Evolutionary conservation across 2,329 filamentous ascomycete genomes (phyloP), one percentile per base, ranked within the genome.

Genomic region (Penicillium frequentans): DNA sequence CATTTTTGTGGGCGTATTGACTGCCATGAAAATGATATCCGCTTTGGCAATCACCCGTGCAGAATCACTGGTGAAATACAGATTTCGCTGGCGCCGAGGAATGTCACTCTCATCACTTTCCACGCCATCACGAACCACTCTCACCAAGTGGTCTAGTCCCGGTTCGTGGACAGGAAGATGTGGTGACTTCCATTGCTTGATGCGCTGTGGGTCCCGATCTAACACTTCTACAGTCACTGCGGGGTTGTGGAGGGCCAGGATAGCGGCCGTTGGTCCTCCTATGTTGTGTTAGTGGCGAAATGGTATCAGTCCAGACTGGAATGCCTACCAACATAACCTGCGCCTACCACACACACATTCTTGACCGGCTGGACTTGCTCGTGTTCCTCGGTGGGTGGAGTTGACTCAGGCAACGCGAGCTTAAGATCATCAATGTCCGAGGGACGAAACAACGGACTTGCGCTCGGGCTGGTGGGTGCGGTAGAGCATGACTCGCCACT

Each of bases 1-100:
- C 35, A 79, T 83, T 76, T 92, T 93, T 44, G 90, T 92, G 2
- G 90, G 90, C 0, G 90, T 93, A 72, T 92, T 91, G 64, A 93
- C 90, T 14, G 88, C 85, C 54, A 93, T 83, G 57, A 93, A 84
- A 55, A 93, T 83, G 45, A 93, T 75, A 68, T 93, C 89, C 13
- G 90, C 89, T 60, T 86, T 84, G 24, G 79, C 72, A 58, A 93
- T 88, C 58, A 79, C 80, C 60, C 75, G 78, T 21, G 81, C 81
- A 10, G 90, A 81, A 52, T 91, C 82, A 21, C 85, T 89, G 3
- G 88, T 88, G 76, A 93, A 93, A 77, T 87, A 82, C 19, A 93
- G 79, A 72, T 93, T 93, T 13, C 85, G 82, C 51, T 75, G 68
- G 42, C 86, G 82, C 13, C 77, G 33, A 26, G 31, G 74, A 7